Percentiles rank a stretch among this genome's conserved stretches.
Evolutionary conservation across 75 land plant genomes (phyloP).

Genomic region (Cupressus sempervirens): DNA sequence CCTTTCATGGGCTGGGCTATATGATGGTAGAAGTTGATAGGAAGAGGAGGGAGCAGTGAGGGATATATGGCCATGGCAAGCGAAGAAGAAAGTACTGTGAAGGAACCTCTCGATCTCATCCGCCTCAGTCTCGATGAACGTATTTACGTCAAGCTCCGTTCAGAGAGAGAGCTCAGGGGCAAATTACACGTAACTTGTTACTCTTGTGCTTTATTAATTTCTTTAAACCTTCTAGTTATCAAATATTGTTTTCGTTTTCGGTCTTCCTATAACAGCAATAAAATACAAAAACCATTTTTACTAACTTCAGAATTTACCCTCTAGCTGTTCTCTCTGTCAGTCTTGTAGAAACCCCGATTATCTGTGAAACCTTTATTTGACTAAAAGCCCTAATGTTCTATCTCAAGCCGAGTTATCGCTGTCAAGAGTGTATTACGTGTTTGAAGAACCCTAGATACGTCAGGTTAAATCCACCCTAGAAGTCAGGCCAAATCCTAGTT

Average conservation of each 20-base stretch:
- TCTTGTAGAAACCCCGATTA: background rate
- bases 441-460: background rate
- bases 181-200: slow-evolving; percentile 66
- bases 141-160: slow-evolving; percentile 95
- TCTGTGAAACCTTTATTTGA: background rate
- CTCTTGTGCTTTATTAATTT: background rate
- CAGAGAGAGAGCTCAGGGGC: slow-evolving; percentile 92
- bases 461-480: too few species aligned
- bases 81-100: slow-evolving; percentile 93
- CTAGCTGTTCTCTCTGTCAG: background rate
- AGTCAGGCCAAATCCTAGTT: background rate
- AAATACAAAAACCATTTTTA: background rate
- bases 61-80: background rate
- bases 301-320: background rate
- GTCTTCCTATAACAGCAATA: background rate
- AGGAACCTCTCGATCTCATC: slow-evolving; percentile 93
- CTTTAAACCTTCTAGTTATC: background rate
- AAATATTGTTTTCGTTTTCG: background rate
- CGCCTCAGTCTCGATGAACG: slow-evolving; percentile 95
- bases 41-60: too few species aligned
- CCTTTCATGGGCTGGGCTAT: too few species aligned
- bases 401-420: background rate
- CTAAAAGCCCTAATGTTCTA: background rate
- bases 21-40: too few species aligned
- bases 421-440: background rate